Conservation (phyloP, 495 filamentous ascomycete species). For the Aspergillus steynii region DNA sequence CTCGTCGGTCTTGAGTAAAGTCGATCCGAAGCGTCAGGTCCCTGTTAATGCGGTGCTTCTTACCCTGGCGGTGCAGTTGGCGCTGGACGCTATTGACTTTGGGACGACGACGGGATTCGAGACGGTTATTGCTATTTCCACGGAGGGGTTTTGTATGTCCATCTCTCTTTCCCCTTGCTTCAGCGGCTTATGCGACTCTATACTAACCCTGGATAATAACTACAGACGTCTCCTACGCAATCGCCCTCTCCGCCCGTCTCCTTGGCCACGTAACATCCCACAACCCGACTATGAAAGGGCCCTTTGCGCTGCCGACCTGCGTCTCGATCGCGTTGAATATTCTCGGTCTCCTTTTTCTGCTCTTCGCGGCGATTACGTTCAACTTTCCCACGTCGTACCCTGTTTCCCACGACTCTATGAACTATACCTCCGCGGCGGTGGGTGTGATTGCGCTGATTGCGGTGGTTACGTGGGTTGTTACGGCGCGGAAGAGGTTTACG, state of each 20-base stretch:
- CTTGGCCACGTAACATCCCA: constrained; percentile 50
- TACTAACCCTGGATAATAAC: not conserved
- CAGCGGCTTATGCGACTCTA: not conserved
- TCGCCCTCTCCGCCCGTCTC: constrained; percentile 53
- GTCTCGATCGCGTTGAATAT: constrained; percentile 50
- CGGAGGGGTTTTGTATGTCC: constrained; percentile 57
- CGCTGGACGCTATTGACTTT: constrained; percentile 58
- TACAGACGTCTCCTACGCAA: constrained; percentile 57
- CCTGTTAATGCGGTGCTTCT: constrained; percentile 53
- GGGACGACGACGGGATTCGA: constrained; percentile 58
- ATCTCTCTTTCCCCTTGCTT: not conserved
- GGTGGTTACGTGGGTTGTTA: constrained; percentile 53
- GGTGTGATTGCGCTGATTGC: constrained; percentile 55
- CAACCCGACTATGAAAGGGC: constrained; percentile 26
- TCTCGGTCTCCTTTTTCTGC: constrained; percentile 52
- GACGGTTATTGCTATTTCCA: constrained; percentile 57
- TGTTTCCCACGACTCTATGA: constrained; percentile 55
- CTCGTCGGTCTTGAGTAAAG: constrained; percentile 41
- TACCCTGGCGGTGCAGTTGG: constrained; percentile 50
- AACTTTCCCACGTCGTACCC: constrained; percentile 55
- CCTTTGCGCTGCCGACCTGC: constrained; percentile 28
- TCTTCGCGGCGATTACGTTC: constrained; percentile 57
- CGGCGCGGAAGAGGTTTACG: constrained; percentile 51
- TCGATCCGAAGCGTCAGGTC: constrained; percentile 40
- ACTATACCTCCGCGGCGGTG: constrained; percentile 58